phyloP scores from a whole-genome alignment of 345 rosid genomes.

The Lepidium sativum region DNA sequence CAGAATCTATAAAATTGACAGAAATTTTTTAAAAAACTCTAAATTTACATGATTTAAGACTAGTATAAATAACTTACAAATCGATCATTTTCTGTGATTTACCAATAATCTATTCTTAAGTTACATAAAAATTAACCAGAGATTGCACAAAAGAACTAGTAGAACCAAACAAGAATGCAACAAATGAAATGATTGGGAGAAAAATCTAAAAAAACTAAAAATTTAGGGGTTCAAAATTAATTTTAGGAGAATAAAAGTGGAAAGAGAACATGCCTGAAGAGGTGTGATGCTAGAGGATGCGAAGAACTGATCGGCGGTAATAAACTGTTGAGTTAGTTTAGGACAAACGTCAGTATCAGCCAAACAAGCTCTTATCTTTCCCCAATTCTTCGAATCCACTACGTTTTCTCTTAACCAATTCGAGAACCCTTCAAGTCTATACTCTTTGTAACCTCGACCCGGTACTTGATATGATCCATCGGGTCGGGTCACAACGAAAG shows the following conservation, averaged over 20 bases:
- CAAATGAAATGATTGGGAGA: not conserved
- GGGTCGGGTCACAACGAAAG: slow-evolving; percentile 68
- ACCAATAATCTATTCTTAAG: not conserved
- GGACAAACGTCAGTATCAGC: slow-evolving; percentile 59
- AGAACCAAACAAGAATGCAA: not conserved
- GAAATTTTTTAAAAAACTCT: too few relatives aligned
- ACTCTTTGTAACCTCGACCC: slow-evolving; percentile 62
- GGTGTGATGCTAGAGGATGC: slow-evolving; percentile 50
- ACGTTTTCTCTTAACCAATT: slow-evolving; percentile 63
- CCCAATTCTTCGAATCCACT: slow-evolving; percentile 56
- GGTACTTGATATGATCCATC: slow-evolving; percentile 65
- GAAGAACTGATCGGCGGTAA: slow-evolving; percentile 70
- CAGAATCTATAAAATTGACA: not conserved
- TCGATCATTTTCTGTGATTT: not conserved
- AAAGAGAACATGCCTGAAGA: slow-evolving; percentile 48
- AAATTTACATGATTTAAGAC: too few relatives aligned
- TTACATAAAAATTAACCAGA: not conserved
- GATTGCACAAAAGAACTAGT: not conserved
- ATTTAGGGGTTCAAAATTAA: not conserved
- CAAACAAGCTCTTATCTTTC: slow-evolving; percentile 57
- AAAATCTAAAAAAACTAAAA: not conserved
- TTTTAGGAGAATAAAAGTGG: not conserved
- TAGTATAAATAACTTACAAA: too few relatives aligned
- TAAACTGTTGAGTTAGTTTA: slow-evolving; percentile 41
- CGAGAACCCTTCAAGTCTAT: slow-evolving; percentile 59